These are phyloP conservation scores for Syncephalastrum sp. DNA, from an alignment of 371 early-diverging fungal species.

Conservation along the genomic window DNA sequence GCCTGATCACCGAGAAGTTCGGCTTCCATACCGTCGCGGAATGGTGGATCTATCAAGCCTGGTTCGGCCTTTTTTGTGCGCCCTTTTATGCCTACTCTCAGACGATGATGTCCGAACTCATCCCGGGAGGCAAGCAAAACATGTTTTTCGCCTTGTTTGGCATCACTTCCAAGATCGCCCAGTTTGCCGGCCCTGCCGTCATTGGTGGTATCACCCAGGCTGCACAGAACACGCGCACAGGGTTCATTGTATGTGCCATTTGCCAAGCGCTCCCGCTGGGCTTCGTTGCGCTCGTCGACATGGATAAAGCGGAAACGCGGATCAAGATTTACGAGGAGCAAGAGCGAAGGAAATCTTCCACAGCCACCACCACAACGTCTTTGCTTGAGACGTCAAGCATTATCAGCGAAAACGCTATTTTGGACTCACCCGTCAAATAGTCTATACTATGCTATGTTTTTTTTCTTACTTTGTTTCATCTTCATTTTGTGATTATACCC, in stretches of 20 bases:
- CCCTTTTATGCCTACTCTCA: constrained; percentile 38
- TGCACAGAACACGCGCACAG: constrained; percentile 17
- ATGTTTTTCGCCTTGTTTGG: constrained; percentile 59
- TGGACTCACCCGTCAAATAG: too few species aligned
- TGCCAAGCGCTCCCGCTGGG: constrained; percentile 14
- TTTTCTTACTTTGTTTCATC: too few species aligned
- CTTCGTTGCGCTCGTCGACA: constrained; percentile 15
- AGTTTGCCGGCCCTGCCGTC: constrained; percentile 65
- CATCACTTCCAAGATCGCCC: constrained; percentile 60
- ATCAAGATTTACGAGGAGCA: constrained; percentile 23
- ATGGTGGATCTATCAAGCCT: constrained; percentile 39
- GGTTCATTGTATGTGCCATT: constrained; percentile 16
- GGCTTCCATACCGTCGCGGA: constrained; percentile 32
- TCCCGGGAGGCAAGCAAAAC: constrained; percentile 52
- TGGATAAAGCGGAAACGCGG: constrained; percentile 16
- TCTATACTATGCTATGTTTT: too few species aligned
- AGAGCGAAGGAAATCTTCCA: constrained; percentile 17
- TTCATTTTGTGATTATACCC: too few species aligned
- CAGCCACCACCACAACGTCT: too few species aligned
- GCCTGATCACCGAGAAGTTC: constrained; percentile 20
- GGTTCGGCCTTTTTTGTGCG: constrained; percentile 44
- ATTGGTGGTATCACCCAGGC: constrained; percentile 52
- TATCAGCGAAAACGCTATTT: too few species aligned
- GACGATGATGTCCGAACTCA: constrained; percentile 50
- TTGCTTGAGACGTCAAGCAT: too few species aligned